Conservation (phyloP, 176 grass and related monocot species). For the Eleusine coracana region DNA sequence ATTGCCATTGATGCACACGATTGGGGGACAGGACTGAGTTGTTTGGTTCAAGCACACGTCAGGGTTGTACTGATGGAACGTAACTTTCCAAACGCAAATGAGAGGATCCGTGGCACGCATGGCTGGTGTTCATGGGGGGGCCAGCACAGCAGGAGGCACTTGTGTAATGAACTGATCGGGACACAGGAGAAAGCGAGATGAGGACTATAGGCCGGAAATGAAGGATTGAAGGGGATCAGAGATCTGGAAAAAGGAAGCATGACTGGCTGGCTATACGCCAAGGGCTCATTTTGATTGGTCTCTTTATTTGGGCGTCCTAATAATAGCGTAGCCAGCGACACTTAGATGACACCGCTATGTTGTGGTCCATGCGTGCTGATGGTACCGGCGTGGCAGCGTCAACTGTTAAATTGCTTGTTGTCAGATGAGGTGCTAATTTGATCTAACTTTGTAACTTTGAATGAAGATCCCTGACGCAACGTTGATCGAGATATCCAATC, state of each 20-base stretch:
- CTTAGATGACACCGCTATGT: background rate
- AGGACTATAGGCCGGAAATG: slow-evolving; percentile 3
- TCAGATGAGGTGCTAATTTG: background rate
- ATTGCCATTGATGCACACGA: background rate
- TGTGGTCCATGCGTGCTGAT: background rate
- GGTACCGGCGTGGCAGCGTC: background rate
- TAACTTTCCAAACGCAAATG: slow-evolving; percentile 12
- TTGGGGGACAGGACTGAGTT: slow-evolving; percentile 3
- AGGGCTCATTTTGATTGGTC: background rate
- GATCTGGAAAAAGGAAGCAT: slow-evolving; percentile 8
- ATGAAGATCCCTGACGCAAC: background rate
- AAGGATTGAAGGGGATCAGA: slow-evolving; percentile 30
- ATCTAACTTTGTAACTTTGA: background rate
- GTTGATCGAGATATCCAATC: background rate
- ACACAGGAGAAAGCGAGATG: background rate
- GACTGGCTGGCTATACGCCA: background rate
- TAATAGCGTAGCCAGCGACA: background rate
- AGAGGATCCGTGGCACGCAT: slow-evolving; percentile 12
- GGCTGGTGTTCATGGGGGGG: background rate
- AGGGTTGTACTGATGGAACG: background rate
- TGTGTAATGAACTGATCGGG: background rate
- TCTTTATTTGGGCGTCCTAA: slow-evolving; percentile 4
- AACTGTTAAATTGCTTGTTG: background rate
- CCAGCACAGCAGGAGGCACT: background rate
- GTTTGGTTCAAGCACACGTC: slow-evolving; percentile 34